Percentiles rank a stretch among this genome's conserved stretches.
These are phyloP conservation scores for Stagonosporopsis rhizophila DNA, from an alignment of 2,329 filamentous ascomycete species.

Conservation along the genomic window DNA sequence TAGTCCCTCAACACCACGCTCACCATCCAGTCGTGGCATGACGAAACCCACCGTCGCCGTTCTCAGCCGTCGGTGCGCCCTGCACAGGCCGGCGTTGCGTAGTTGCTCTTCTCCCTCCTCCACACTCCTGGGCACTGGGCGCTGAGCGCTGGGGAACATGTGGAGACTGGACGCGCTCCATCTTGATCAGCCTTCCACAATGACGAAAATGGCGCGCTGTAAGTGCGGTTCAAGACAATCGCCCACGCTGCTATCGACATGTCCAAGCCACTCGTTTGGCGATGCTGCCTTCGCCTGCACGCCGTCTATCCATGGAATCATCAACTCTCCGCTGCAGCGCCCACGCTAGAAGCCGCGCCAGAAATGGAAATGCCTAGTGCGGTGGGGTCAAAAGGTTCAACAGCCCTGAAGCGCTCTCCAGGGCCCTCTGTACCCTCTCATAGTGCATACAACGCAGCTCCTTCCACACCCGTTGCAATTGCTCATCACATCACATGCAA, in stretches of 20 bases:
- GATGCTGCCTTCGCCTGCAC: not conserved
- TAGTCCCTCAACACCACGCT: slow-evolving; percentile 39
- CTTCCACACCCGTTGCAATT: not conserved
- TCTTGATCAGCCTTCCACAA: slow-evolving; percentile 5
- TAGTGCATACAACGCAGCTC: too few species aligned
- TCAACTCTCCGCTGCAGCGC: slow-evolving; percentile 6
- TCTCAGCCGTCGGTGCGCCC: slow-evolving; percentile 3
- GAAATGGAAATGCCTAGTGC: slow-evolving; percentile 4
- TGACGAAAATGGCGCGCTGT: slow-evolving; percentile 14
- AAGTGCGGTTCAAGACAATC: not conserved
- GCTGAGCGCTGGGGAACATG: slow-evolving; percentile 21
- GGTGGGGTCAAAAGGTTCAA: slow-evolving; percentile 19
- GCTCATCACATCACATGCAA: not conserved
- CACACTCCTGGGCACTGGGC: slow-evolving; percentile 6
- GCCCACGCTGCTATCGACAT: slow-evolving; percentile 1
- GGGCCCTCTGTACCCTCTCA: too few species aligned
- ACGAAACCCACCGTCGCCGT: slow-evolving; percentile 18
- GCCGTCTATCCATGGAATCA: not conserved
- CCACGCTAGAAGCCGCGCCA: slow-evolving; percentile 11
- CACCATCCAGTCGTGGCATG: slow-evolving; percentile 21
- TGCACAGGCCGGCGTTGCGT: not conserved
- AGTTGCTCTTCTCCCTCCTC: slow-evolving; percentile 5
- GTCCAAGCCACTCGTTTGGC: not conserved
- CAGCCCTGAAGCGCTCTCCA: slow-evolving; percentile 5
- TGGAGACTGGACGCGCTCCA: slow-evolving; percentile 12